Percentiles rank a stretch among this genome's conserved stretches.
Conservation (phyloP, 768 basidiomycete species). For the Suillus ampliporus region DNA sequence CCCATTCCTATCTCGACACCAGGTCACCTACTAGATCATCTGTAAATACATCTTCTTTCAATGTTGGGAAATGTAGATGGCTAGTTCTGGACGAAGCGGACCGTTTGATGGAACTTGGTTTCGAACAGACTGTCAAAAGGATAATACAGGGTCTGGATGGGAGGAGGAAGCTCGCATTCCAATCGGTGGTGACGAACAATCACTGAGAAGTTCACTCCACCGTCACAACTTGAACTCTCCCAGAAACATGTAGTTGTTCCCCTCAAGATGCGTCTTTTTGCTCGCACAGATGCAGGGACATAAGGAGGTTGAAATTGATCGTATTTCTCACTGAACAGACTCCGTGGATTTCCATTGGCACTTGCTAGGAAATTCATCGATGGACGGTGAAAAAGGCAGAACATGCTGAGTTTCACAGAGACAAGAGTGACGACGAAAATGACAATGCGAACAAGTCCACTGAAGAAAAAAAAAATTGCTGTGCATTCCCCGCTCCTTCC, state of each 20-base stretch:
- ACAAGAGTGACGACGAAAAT: constrained; percentile 27
- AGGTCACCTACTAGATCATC: too few species aligned
- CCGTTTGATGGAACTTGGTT: constrained; percentile 86
- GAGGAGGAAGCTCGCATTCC: constrained; percentile 69
- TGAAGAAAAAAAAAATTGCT: constrained; percentile 47
- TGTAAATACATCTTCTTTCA: constrained; percentile 94
- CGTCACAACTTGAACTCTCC: too few species aligned
- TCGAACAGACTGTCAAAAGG: constrained; percentile 92
- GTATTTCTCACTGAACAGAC: constrained; percentile 96
- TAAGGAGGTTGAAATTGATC: constrained; percentile 75
- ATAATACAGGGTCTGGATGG: constrained; percentile 90
- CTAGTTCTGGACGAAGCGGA: constrained; percentile 97
- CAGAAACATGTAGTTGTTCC: constrained; percentile 92
- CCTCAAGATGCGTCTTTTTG: constrained; percentile 90
- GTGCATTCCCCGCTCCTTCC: constrained; percentile 82
- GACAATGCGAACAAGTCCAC: constrained; percentile 31
- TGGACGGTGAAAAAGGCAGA: constrained; percentile 52
- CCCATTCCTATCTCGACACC: too few species aligned
- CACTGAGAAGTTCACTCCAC: too few species aligned
- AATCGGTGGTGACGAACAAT: too few species aligned
- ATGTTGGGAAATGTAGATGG: constrained; percentile 94
- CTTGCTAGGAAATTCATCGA: constrained; percentile 72
- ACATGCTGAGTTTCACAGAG: constrained; percentile 27
- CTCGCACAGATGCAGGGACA: constrained; percentile 61
- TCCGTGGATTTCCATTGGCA: constrained; percentile 99